Conservation (phyloP, 2,329 filamentous ascomycete genomes). For the Epichloe gansuensis region DNA sequence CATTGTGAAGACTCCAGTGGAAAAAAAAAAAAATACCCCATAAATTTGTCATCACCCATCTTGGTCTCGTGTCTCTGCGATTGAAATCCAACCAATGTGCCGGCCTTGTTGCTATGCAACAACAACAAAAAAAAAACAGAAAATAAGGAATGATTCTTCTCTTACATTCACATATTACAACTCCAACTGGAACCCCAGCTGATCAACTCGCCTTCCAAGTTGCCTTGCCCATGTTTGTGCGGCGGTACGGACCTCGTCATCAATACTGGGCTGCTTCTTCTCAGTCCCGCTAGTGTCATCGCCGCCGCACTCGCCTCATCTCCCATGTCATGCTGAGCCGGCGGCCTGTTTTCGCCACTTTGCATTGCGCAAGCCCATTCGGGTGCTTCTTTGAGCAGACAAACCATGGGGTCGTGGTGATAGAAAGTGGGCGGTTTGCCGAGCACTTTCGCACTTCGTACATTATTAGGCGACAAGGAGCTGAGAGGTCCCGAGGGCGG, state of each 20-base stretch:
- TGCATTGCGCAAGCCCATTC: slow-evolving; percentile 6
- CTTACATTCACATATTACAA: slow-evolving; percentile 4
- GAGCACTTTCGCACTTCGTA: slow-evolving; percentile 12
- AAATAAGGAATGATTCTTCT: too few relatives aligned
- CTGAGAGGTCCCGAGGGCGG: slow-evolving; percentile 16
- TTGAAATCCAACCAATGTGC: too few relatives aligned
- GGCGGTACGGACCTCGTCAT: slow-evolving; percentile 2
- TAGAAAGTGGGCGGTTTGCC: slow-evolving; percentile 13
- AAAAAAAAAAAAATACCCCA: too few relatives aligned
- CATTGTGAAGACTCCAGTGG: not conserved
- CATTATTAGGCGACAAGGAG: slow-evolving; percentile 22
- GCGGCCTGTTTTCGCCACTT: not conserved
- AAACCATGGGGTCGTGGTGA: slow-evolving; percentile 12
- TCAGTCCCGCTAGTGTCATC: slow-evolving; percentile 13
- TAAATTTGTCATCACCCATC: too few relatives aligned
- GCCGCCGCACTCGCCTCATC: slow-evolving; percentile 8
- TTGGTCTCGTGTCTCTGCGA: too few relatives aligned
- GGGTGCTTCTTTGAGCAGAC: slow-evolving; percentile 10
- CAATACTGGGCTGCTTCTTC: slow-evolving; percentile 9
- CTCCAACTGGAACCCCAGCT: slow-evolving; percentile 12
- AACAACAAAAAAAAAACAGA: too few relatives aligned
- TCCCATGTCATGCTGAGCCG: slow-evolving; percentile 3
- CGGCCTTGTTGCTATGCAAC: too few relatives aligned
- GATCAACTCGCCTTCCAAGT: slow-evolving; percentile 8
- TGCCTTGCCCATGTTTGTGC: not conserved